Base-by-base conservation (phyloP, 352 stramenopile species). In the Phytophthora sansomeana region DNA sequence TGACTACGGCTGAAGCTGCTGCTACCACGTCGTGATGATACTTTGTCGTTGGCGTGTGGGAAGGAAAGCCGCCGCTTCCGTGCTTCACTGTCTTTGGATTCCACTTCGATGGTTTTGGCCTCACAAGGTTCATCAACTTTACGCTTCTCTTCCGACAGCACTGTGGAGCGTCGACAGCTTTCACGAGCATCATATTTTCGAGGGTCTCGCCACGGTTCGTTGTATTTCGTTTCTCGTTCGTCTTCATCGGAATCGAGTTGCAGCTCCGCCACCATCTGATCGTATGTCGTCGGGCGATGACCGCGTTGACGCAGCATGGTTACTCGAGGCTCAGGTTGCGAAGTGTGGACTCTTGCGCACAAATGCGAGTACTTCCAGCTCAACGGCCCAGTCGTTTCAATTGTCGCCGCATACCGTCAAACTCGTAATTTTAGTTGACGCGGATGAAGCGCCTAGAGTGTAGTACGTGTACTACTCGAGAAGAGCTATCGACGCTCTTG, bases 261-360 rank as follows among this genome's bases (percentile, higher is more conserved):
- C 39, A 76, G 32, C 41, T 76, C 68, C 13, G 63, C 68, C 52
- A 76, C 65, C 68, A 76, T 76, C 30, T 65, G 39, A 24, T 76
- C 63, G 53, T 76, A 76, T 48, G 68, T 67, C 19, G 50, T 56
- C 48, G 35, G 55, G 16, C n/a, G n/a, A n/a, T 48, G 60, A 28
- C 39, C 36, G 1, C 16, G 61, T 38, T 52, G 47, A 30, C 48
- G 44, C 6, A 39, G 41, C 54, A 70, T 70, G 32, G 6, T 33
- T 10, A 38, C 9, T 44, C 7, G 36, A 48, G 24, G 8, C 17
- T 6, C 19, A 48, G 26, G 5, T 17, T 33, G 46, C 28, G n/a
- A n/a, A n/a, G n/a, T n/a, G n/a, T n/a, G n/a, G n/a, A n/a, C 26
- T 55, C 21, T 16, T 46, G 32, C 16, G 54, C 30, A 48, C 46